Percentiles rank a stretch among this genome's conserved stretches.
These are phyloP conservation scores for Eucalyptus pumila DNA, from an alignment of 345 rosid genomes.

Conservation along the genomic window DNA sequence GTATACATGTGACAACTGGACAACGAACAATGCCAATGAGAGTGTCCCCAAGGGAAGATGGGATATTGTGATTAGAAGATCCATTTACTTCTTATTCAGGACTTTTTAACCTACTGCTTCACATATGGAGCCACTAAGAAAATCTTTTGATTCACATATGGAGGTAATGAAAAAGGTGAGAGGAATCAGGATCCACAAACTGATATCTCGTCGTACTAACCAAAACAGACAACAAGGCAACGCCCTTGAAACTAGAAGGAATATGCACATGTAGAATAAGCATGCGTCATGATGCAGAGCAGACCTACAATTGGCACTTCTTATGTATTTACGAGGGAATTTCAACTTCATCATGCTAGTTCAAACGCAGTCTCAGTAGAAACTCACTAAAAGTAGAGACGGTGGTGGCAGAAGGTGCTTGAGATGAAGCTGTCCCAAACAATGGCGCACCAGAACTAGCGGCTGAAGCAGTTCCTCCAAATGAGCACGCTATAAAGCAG, in stretches of 20 bases:
- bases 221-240: background rate
- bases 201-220: background rate
- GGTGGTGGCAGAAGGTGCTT: conserved; percentile 22
- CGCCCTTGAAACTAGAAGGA: background rate
- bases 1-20: background rate
- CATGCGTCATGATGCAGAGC: background rate
- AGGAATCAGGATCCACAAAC: background rate
- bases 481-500: background rate
- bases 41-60: background rate
- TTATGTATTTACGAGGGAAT: background rate
- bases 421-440: conserved; percentile 21
- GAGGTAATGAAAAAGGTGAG: background rate
- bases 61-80: background rate
- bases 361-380: background rate
- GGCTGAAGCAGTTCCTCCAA: background rate
- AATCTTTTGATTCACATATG: too few species aligned
- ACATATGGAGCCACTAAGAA: background rate
- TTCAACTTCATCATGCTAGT: background rate
- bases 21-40: background rate
- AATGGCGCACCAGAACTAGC: background rate
- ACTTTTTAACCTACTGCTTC: background rate
- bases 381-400: conserved; percentile 46
- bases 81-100: background rate
- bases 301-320: background rate
- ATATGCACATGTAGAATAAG: background rate